Conservation (phyloP, 495 filamentous ascomycete genomes). For the Xylaria palmicola region DNA sequence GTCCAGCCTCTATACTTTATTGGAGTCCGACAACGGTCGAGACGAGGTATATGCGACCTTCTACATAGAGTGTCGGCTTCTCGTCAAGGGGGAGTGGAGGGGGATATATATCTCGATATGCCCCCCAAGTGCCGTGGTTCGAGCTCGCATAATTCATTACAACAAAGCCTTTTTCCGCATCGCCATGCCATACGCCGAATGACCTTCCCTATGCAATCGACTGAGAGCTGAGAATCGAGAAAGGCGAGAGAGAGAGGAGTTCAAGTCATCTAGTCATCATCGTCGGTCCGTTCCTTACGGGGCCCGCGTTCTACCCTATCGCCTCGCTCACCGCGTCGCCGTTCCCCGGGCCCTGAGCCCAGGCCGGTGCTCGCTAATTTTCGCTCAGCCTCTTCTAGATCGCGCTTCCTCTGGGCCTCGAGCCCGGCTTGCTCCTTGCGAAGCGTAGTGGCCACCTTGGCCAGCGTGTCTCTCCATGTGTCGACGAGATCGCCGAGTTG, state of each 20-base stretch:
- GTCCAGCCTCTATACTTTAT: constrained; percentile 11
- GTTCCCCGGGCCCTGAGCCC: constrained; percentile 24
- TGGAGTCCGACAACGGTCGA: constrained; percentile 6
- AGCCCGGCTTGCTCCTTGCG: constrained; percentile 72
- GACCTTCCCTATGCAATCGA: constrained; percentile 26
- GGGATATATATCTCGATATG: constrained; percentile 6
- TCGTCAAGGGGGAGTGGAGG: not conserved
- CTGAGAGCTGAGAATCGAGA: constrained; percentile 16
- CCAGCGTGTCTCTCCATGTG: constrained; percentile 79
- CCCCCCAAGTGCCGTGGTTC: not conserved
- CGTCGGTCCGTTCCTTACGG: constrained; percentile 44
- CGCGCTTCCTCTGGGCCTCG: constrained; percentile 57
- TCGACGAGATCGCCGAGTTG: constrained; percentile 87
- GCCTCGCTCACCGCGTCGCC: constrained; percentile 29
- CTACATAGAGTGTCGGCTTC: constrained; percentile 9
- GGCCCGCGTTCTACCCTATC: constrained; percentile 21
- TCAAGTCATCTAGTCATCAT: constrained; percentile 44
- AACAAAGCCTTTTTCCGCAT: constrained; percentile 18
- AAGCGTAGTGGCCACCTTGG: constrained; percentile 71
- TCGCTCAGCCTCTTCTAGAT: constrained; percentile 56
- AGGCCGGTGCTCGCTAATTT: constrained; percentile 47
- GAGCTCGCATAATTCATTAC: constrained; percentile 20
- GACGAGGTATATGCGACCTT: constrained; percentile 2
- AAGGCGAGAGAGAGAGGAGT: constrained; percentile 18
- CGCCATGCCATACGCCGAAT: constrained; percentile 25